Evolutionary conservation across 176 grass and related monocot genomes (phyloP), one percentile per base, ranked within the genome.

Genomic region (sorghum (Sorghum bicolor)): DNA sequence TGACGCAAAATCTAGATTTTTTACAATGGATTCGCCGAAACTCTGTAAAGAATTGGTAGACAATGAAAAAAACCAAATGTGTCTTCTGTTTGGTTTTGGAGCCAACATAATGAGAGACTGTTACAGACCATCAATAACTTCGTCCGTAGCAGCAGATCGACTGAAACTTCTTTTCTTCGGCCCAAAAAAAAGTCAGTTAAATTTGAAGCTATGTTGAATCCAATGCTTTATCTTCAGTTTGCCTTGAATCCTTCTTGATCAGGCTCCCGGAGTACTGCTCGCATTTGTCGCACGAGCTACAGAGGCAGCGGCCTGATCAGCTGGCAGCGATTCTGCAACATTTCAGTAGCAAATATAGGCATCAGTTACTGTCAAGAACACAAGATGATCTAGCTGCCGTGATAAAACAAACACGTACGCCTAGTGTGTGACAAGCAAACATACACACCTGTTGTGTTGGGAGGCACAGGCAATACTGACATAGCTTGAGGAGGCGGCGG

Each of bases 101-200:
- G 65, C 65, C 65, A 80, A 70, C 84, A 83, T 32, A 44, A 58
- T 4, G 68, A 83, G 67, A 50, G 30, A 75, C 80, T 90, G 88
- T 80, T 87, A 90, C 80, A 87, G 89, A 90, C 75, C 14, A 63
- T 83, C 75, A 87, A 80, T 90, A 80, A 84, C 50, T 76, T 87
- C 14, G 89, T 83, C 88, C 75, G 84, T 75, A 87, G 38, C 88
- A 86, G 34, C 83, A 83, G 84, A 79, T 68, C 80, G 68, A 53
- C 66, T 29, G 79, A 87, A 84, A 66, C 52, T 15, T 67, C 17
- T 6, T 22, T 28, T 14, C 28, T 34, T 58, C 14, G 19, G 4
- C 33, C 16, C 50, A 34, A n/a, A 61, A 68, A 70, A 57, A 76
- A 70, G 70, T 75, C 50, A 70, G 80, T 72, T 71, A 68, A 68